A percentile compares a stretch with the other conserved stretches of the same genome.
Conservation (phyloP, 495 filamentous ascomycete genomes). For the Apodospora peruviana region DNA sequence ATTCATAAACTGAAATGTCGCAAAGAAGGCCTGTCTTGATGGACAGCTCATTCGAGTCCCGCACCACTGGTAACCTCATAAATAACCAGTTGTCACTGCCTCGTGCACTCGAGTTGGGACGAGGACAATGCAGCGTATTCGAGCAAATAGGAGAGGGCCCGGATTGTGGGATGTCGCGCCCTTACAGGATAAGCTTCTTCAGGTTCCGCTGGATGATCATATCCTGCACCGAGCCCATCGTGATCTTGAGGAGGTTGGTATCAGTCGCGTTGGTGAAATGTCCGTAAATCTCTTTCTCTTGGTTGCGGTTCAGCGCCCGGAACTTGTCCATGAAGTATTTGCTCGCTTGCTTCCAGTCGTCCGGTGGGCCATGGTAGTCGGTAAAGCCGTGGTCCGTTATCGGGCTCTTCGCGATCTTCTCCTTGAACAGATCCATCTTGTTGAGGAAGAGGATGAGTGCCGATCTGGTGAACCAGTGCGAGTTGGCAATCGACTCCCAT, state of each 20-base stretch:
- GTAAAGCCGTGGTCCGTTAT: constrained; percentile 86
- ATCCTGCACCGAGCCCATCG: constrained; percentile 95
- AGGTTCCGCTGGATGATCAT: constrained; percentile 99
- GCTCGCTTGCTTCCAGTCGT: constrained; percentile 56
- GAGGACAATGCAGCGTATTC: not conserved
- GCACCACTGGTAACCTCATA: not conserved
- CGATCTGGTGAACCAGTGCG: constrained; percentile 94
- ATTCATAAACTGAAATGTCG: no score
- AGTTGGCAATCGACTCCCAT: constrained; percentile 96
- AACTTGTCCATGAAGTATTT: constrained; percentile 92
- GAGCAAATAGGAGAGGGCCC: not conserved
- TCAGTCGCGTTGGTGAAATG: constrained; percentile 95
- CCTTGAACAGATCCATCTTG: constrained; percentile 97
- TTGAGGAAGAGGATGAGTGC: constrained; percentile 97
- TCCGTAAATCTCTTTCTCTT: constrained; percentile 84
- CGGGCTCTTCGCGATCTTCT: constrained; percentile 73
- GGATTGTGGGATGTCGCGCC: not conserved
- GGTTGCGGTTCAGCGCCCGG: constrained; percentile 75
- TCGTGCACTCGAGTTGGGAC: no score
- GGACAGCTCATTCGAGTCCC: not conserved
- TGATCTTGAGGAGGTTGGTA: constrained; percentile 92
- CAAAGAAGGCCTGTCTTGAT: no score
- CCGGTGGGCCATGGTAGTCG: constrained; percentile 62
- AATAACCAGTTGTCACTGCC: not conserved
- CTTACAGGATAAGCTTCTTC: constrained; percentile 88